These are phyloP conservation scores for Allodekkera sacchari DNA, from an alignment of 805 yeast species.

Conservation along the genomic window DNA sequence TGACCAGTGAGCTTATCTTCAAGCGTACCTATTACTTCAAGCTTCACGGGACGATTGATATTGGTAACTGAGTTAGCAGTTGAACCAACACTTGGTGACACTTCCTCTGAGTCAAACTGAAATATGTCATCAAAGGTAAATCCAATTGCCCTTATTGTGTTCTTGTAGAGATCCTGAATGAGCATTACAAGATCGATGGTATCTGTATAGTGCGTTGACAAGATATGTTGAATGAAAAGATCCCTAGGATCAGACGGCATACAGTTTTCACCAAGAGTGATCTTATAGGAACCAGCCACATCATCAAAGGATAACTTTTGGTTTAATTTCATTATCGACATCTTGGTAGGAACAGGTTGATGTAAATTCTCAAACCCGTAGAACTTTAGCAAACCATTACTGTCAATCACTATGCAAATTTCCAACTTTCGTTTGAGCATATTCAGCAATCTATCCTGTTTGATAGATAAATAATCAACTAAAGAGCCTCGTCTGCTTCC, in stretches of 20 bases:
- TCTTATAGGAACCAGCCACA: constrained; percentile 9
- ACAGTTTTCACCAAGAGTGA: constrained; percentile 20
- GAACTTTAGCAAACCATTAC: constrained; percentile 32
- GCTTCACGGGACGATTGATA: not conserved
- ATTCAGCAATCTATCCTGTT: constrained; percentile 16
- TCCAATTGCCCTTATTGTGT: constrained; percentile 27
- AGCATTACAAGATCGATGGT: constrained; percentile 28
- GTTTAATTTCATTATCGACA: constrained; percentile 32
- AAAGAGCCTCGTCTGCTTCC: constrained; percentile 13
- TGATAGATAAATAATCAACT: constrained; percentile 5
- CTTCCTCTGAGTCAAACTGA: constrained; percentile 13
- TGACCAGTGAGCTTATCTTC: constrained; percentile 75
- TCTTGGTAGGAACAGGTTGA: constrained; percentile 36
- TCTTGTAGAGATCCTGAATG: constrained; percentile 35
- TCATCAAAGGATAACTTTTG: constrained; percentile 11
- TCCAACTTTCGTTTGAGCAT: constrained; percentile 23
- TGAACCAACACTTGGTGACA: constrained; percentile 3
- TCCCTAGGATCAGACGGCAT: constrained; percentile 21
- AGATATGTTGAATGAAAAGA: constrained; percentile 19
- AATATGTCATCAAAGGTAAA: constrained; percentile 23
- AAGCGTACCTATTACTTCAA: constrained; percentile 23
- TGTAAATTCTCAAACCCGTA: constrained; percentile 44
- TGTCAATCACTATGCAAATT: constrained; percentile 36
- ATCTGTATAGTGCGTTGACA: constrained; percentile 9
- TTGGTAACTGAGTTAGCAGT: not conserved